These are phyloP conservation scores for Panaeolus papilionaceus DNA, from an alignment of 768 basidiomycete species.

Conservation along the genomic window DNA sequence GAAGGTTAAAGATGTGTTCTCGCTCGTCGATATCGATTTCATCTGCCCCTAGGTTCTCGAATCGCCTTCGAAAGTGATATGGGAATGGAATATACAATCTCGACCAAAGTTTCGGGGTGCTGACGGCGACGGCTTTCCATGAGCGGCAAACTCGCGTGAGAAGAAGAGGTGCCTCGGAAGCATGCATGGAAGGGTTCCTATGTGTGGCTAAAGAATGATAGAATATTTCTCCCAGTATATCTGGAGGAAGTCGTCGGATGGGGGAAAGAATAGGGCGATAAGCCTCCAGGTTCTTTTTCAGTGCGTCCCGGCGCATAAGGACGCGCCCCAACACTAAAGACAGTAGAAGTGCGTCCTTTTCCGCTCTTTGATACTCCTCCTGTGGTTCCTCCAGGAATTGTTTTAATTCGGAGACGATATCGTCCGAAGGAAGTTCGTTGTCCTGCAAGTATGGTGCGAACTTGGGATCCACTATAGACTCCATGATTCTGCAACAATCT, in stretches of 20 bases:
- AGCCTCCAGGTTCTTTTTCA: background rate
- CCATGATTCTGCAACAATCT: background rate
- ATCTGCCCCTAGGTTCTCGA: background rate
- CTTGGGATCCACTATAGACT: background rate
- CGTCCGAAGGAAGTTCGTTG: background rate
- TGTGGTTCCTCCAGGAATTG: background rate
- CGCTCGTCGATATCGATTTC: background rate
- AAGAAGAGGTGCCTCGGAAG: constrained; percentile 26
- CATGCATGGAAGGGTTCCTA: constrained; percentile 24
- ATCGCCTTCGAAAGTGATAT: background rate
- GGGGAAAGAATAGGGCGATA: constrained; percentile 19
- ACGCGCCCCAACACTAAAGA: constrained; percentile 8
- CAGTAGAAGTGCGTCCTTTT: background rate
- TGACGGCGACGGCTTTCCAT: constrained; percentile 27
- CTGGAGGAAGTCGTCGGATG: constrained; percentile 21
- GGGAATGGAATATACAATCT: constrained; percentile 21
- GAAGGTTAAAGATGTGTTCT: background rate
- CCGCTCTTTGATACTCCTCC: background rate
- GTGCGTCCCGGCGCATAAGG: background rate
- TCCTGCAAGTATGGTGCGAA: background rate
- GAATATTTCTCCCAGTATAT: constrained; percentile 25
- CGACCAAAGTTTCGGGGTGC: constrained; percentile 30
- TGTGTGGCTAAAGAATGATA: constrained; percentile 21
- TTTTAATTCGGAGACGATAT: background rate
- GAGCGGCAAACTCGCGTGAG: constrained; percentile 26